Evolutionary conservation across 495 filamentous ascomycete genomes (phyloP), one percentile per base, ranked within the genome.

Genomic region (Penicillium daleae): DNA sequence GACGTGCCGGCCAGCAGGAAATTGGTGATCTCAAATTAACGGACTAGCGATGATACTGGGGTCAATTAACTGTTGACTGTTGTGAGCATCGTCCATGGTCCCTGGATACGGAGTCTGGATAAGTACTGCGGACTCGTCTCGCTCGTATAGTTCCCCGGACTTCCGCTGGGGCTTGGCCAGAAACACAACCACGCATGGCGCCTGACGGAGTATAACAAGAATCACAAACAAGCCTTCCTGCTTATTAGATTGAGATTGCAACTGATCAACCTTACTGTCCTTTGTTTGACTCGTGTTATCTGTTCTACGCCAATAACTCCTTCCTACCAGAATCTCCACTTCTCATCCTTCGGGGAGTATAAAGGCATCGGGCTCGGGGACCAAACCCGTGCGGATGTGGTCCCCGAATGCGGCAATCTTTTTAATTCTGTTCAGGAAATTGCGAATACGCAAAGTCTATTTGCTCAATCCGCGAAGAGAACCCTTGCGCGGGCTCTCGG

Each of bases 391-490:
- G 13, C 46, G 46, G 46, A 24, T 37, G 0, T 63, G 66, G 66
- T 69, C 66, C 66, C 66, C 66, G 64, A 63, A 50, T 60, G 24
- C 51, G 62, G 61, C 33, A 52, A 60, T 56, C 31, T 55, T n/a
- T 49, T 35, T 10, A 39, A 21, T 19, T 56, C 42, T 12, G 3
- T 9, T 46, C 42, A 24, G 4, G 8, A 29, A 24, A 22, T 26
- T 6, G 27, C 37, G 54, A 58, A 59, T 63, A 51, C 22, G 53
- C 42, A 44, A 57, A 53, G 31, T 56, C 48, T 54, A 57, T 19
- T n/a, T 31, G 17, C 5, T 42, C 10, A n/a, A 27, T 57, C 12
- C 4, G 31, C 64, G 52, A 50, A 48, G 50, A 15, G 19, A 21
- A 33, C 7, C 35, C 17, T 3, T n/a, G 21, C 10, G n/a, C 8